Conservation (phyloP, 768 basidiomycete species). For the Lactarius deliciosus region DNA sequence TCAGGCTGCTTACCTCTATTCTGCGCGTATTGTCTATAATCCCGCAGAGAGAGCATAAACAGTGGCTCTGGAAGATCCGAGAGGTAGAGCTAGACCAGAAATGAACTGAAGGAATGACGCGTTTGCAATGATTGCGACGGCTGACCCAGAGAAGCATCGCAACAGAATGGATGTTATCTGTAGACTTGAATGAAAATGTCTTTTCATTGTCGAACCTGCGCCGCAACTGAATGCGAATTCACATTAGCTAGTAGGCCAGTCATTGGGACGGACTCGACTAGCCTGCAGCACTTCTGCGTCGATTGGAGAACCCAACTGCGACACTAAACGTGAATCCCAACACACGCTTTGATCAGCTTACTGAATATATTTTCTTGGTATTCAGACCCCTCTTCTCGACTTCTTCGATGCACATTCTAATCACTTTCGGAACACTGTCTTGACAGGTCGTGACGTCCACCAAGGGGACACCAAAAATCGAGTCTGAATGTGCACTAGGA, state of each 20-base stretch:
- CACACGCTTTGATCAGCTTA: background rate
- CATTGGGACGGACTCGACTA: background rate
- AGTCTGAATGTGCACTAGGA: background rate
- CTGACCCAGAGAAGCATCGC: background rate
- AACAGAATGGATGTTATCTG: background rate
- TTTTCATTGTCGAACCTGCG: background rate
- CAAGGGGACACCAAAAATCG: background rate
- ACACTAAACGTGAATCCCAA: background rate
- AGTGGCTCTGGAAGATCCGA: background rate
- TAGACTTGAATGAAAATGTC: background rate
- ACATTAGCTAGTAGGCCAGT: background rate
- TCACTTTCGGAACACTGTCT: background rate
- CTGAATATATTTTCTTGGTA: background rate
- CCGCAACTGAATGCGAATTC: background rate
- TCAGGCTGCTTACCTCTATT: background rate
- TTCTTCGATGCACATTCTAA: background rate
- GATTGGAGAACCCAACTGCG: slow-evolving; percentile 1
- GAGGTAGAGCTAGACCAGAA: background rate
- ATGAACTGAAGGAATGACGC: background rate
- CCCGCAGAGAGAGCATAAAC: slow-evolving; percentile 1
- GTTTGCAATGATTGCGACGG: background rate
- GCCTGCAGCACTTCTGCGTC: background rate
- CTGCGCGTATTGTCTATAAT: background rate
- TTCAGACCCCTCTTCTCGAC: background rate
- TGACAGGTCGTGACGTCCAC: background rate